Evolutionary conservation across 225 moss, liverwort and hornwort species (phyloP).

Genomic region (Marchantia paleacea): DNA sequence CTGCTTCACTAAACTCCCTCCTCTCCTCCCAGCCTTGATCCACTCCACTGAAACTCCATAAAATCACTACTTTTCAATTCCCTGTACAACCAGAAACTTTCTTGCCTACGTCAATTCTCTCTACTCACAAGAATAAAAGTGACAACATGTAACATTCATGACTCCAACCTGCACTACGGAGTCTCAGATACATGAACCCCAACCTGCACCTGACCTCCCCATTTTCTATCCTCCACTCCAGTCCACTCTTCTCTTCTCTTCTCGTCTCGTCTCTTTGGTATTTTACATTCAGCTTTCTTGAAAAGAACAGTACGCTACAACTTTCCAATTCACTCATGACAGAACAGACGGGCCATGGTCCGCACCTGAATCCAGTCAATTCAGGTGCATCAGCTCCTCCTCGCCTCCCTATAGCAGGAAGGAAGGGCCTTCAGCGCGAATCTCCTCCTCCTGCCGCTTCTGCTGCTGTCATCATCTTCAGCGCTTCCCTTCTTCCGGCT

Average conservation of each 20-base stretch:
- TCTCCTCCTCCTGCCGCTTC: neutral
- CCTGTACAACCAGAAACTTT: neutral
- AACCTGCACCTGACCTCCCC: slow-evolving; percentile 5
- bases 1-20: neutral
- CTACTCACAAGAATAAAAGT: neutral
- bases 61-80: neutral
- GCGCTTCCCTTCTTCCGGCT: neutral
- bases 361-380: slow-evolving; percentile 4
- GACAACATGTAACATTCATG: neutral
- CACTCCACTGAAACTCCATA: neutral
- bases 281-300: neutral
- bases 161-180: neutral
- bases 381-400: neutral
- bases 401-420: neutral
- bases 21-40: neutral
- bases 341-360: neutral
- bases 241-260: neutral
- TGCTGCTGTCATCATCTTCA: neutral
- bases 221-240: neutral
- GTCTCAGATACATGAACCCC: neutral
- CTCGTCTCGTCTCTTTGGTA: neutral
- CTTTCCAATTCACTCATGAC: neutral
- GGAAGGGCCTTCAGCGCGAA: neutral
- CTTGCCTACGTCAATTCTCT: neutral
- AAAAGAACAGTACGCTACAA: neutral